Base-by-base conservation (phyloP, 495 filamentous ascomycete genomes). In the Aspergillus hancockii region DNA sequence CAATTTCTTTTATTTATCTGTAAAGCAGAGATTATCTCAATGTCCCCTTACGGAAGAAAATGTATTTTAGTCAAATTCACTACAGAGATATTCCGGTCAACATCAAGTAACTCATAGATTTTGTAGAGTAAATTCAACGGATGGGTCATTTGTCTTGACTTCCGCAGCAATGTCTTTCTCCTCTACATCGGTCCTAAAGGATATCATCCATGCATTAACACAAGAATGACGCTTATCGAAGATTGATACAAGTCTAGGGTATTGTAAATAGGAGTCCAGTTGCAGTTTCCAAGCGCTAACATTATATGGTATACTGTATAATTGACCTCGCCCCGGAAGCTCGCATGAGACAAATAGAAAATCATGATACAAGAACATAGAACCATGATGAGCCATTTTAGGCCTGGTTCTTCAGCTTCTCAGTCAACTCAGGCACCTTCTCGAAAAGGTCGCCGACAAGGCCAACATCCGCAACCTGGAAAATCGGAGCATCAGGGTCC, bases 381-480 rank as follows among this genome's bases (percentile, higher is more conserved):
- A 41, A 30, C 3, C 25, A 28, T 41, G 41, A 50, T 47, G n/a
- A 38, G 49, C 41, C 25, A 57, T 43, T 40, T 40, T 63, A 66
- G 49, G 57, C 62, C 71, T 82, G 78, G 65, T 76, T 82, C 71
- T 92, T 91, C 59, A 98, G 68, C 82, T 98, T 98, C 81, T 96
- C 89, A 5, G 92, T 98, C 78, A 98, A 75, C 80, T 98, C 93
- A 8, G 94, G 94, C 52, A 97, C 93, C 78, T 89, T 91, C 36
- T 94, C 88, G 73, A 98, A 98, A 67, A 98, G 76, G 79, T 98
- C 94, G 57, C 93, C 94, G 2, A 97, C 91, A 38, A 98, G 78
- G 12, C 94, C 94, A 49, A 97, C 91, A 72, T 98, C 94, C 22
- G 94, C 95, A 61, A 98, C 84, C 75, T 98, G 95, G 82, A 98